Base-by-base conservation (phyloP, 192 early-diverging fungal species). In the Fimicolochytrium jonesii region DNA sequence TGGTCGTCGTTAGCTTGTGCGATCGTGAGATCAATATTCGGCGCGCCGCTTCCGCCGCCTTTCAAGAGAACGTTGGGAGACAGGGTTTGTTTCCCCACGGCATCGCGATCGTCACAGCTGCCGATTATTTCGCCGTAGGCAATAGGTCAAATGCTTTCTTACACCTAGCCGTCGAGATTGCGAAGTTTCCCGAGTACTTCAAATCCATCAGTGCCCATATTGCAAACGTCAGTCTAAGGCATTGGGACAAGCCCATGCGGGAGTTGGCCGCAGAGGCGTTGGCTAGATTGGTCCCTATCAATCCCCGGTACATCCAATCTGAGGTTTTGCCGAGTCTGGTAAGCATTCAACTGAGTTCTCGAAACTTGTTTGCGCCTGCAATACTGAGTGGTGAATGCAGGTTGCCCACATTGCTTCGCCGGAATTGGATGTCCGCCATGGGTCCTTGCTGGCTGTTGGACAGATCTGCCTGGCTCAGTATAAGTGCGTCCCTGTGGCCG, bases 41-140 rank as follows among this genome's bases (percentile, higher is more conserved):
- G 15, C 77, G 96, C 23, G 96, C 96, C 4, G 90, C 90, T 23
- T 89, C 88, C 68, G 96, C 96, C 5, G 96, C 96, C 4, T 97
- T 95, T 70, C 96, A 99, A 72, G 96, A 99, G 61, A 92, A 94
- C 65, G 96, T 95, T 47, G 96, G 96, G 4, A 78, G 96, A 30
- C 86, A 86, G 86, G 88, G 88, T 20, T 67, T 87, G 34, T 97
- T 98, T 54, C 92, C 96, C 25, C 88, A 92, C 71, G 96, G 96
- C 0, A 95, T 99, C 56, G 81, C 90, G 6, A 88, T 99, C 55
- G 82, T 97, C 36, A 91, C 89, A 43, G 74, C 81, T 26, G 93
- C 93, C 0, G 95, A 99, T 69, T 99, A 93, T 72, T 95, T 94
- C 72, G 80, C 87, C 3, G 78, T 99, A 0, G 92, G 96, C 34